Evolutionary conservation across 148 eudicot species (phyloP).

Genomic region (Drosera capensis): DNA sequence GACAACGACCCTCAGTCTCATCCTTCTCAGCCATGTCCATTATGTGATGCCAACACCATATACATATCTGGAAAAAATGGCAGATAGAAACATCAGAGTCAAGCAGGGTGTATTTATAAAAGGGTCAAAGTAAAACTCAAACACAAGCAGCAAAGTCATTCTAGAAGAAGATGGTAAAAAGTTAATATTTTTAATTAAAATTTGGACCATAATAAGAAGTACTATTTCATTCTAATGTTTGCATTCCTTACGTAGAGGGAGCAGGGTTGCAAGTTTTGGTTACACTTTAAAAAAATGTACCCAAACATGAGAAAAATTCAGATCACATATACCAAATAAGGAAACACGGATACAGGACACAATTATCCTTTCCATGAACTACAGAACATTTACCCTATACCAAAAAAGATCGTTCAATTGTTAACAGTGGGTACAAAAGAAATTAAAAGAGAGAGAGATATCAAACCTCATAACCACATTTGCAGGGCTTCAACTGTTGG

Average conservation of each 20-base stretch:
- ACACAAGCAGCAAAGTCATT: not conserved
- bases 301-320: no score
- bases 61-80: conserved; percentile 70
- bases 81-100: no score
- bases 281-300: no score
- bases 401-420: no score
- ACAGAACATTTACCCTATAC: no score
- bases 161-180: not conserved
- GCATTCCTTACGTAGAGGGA: no score
- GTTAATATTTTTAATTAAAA: not conserved
- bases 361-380: no score
- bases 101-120: not conserved
- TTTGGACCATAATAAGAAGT: no score
- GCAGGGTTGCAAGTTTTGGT: no score
- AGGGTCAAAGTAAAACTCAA: not conserved
- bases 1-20: conserved; percentile 83
- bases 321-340: no score
- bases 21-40: conserved; percentile 98
- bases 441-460: not conserved
- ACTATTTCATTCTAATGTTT: no score
- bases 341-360: no score
- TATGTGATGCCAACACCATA: conserved; percentile 99
- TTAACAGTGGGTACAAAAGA: conserved; percentile 5
- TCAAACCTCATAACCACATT: conserved; percentile 85
- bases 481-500: conserved; percentile 95